phyloP scores from a whole-genome alignment of 2,329 filamentous ascomycete genomes.

The Hypoxylon sp. region DNA sequence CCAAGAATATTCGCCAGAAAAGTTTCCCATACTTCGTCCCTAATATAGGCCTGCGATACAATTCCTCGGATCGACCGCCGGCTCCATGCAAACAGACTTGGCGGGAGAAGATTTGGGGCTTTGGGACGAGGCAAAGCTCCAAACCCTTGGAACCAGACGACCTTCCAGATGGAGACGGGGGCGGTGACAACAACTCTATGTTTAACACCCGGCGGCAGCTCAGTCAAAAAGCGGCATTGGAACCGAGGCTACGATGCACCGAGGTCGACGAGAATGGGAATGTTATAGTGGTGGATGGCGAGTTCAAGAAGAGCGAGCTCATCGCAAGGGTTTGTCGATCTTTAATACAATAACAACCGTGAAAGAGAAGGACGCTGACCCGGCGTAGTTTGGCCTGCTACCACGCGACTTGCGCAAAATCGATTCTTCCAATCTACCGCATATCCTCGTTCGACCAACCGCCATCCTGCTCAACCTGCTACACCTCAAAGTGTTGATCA shows the following conservation, averaged over 20 bases:
- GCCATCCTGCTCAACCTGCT: conserved; percentile 95
- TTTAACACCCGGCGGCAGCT: conserved; percentile 78
- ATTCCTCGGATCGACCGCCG: conserved; percentile 47
- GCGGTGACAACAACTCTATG: conserved; percentile 69
- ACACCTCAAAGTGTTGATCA: conserved; percentile 96
- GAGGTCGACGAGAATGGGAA: conserved; percentile 94
- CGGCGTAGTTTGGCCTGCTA: conserved; percentile 82
- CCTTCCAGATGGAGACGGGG: conserved; percentile 69
- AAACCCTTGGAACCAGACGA: conserved; percentile 67
- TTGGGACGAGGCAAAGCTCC: conserved; percentile 53
- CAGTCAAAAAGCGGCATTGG: conserved; percentile 81
- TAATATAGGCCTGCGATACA: conserved; percentile 46
- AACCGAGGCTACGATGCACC: conserved; percentile 89
- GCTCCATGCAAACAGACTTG: conserved; percentile 54
- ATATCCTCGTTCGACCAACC: conserved; percentile 92
- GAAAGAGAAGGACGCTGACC: conserved; percentile 25
- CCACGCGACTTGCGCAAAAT: conserved; percentile 97
- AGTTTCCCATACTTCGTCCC: conserved; percentile 31
- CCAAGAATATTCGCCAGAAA: conserved; percentile 22
- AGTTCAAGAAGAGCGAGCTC: conserved; percentile 97
- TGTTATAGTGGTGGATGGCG: conserved; percentile 91
- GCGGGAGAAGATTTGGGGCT: conserved; percentile 64
- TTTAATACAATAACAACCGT: neutral
- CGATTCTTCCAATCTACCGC: conserved; percentile 93
- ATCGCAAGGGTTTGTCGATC: conserved; percentile 82